These are phyloP conservation scores for Keqinozyma sinolaborantium DNA, from an alignment of 1,139 yeast species.

Conservation along the genomic window DNA sequence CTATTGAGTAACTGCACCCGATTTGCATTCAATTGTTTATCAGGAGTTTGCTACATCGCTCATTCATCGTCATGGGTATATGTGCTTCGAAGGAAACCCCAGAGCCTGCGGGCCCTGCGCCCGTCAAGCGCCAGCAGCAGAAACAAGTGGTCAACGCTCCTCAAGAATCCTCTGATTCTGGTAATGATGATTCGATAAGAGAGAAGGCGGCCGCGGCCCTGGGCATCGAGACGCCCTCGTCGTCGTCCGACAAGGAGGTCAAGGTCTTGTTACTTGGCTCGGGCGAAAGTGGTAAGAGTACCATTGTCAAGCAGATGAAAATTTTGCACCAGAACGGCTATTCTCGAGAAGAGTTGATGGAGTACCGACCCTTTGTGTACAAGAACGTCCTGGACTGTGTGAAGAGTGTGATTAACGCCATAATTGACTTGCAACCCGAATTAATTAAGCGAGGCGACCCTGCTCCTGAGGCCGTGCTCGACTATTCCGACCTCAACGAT, in stretches of 20 bases:
- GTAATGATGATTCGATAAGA: not conserved
- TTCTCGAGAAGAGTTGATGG: slow-evolving; percentile 56
- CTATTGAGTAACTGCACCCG: no score
- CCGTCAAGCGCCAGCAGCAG: slow-evolving; percentile 1
- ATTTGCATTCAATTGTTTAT: not conserved
- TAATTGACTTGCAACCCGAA: slow-evolving; percentile 47
- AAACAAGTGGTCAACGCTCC: slow-evolving; percentile 1
- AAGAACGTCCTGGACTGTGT: slow-evolving; percentile 68
- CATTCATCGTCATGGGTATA: no score
- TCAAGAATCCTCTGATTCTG: slow-evolving; percentile 1
- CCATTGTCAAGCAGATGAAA: slow-evolving; percentile 72
- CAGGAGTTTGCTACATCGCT: no score
- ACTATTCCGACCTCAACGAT: slow-evolving; percentile 41
- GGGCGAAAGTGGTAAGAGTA: slow-evolving; percentile 79
- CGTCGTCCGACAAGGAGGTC: slow-evolving; percentile 35
- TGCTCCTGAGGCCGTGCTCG: slow-evolving; percentile 20
- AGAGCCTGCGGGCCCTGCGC: slow-evolving; percentile 1
- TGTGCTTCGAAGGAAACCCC: slow-evolving; percentile 24
- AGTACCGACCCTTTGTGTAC: slow-evolving; percentile 67
- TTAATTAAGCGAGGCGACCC: slow-evolving; percentile 34
- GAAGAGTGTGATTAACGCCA: slow-evolving; percentile 56
- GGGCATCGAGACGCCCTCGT: slow-evolving; percentile 1
- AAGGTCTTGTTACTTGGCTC: slow-evolving; percentile 70
- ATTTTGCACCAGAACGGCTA: slow-evolving; percentile 72
- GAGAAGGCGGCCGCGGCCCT: not conserved